Conservation (phyloP, 148 eudicot genomes). For the Silene uniflora region DNA sequence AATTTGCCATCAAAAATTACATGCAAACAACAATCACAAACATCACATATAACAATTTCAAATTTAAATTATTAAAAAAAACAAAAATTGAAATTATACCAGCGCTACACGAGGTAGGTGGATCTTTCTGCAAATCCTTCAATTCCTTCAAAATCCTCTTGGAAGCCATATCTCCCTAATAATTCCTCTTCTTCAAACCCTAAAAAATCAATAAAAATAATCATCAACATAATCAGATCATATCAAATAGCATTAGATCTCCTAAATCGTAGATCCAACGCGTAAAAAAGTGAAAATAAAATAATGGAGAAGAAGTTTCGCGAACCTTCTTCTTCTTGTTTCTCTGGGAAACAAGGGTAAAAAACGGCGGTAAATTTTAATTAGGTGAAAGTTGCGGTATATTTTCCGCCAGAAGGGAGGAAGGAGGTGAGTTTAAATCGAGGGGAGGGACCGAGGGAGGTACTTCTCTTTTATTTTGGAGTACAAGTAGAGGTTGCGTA, state of each 20-base stretch:
- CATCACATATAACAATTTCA: not conserved
- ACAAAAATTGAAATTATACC: slow-evolving; percentile 15
- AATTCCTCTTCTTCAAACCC: not conserved
- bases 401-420: not conserved
- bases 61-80: not conserved
- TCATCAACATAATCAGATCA: slow-evolving; percentile 11
- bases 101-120: slow-evolving; percentile 39
- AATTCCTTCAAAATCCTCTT: slow-evolving; percentile 38
- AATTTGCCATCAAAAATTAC: slow-evolving; percentile 1
- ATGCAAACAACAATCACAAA: slow-evolving; percentile 5
- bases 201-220: not conserved
- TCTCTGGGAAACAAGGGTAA: not conserved
- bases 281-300: not conserved
- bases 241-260: slow-evolving; percentile 14
- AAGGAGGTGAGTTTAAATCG: slow-evolving; percentile 1
- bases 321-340: not conserved
- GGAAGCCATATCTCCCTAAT: slow-evolving; percentile 25
- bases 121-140: slow-evolving; percentile 40
- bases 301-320: not conserved
- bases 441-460: too few species aligned
- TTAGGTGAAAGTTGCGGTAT: not conserved
- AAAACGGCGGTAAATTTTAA: not conserved
- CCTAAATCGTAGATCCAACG: slow-evolving; percentile 19
- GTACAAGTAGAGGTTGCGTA: too few species aligned
- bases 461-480: not conserved